Base-by-base conservation (phyloP, 495 filamentous ascomycete genomes). In the Podospora didyma region DNA sequence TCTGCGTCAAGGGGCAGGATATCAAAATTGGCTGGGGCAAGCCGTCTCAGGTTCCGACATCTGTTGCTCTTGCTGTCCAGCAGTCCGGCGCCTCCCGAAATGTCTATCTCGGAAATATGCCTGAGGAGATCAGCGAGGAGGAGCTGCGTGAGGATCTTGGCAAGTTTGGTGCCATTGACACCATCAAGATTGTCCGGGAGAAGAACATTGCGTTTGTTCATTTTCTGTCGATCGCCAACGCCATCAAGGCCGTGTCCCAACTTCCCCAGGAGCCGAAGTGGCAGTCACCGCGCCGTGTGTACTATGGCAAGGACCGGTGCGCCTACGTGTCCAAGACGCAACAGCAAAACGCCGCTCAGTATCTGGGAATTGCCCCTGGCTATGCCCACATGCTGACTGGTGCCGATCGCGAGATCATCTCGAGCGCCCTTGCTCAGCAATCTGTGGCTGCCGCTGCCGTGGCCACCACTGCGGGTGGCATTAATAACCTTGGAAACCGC, bases 11-110 rank as follows among this genome's bases (percentile, higher is more conserved):
- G 69, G 95, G 95, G 20, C 94, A 97, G 72, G 94, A 98, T 72
- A 96, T 98, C 80, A 98, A 98, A 81, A 89, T 98, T 62, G 94
- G 94, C 60, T 98, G 94, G 94, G 94, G 94, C 24, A 98, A 98
- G 71, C 93, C 94, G 12, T 97, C 95, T 10, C 95, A 96, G 75
- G 95, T 98, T 4, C 94, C 94, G 3, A 97, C 94, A 2, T 97
- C 95, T 19, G 94, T 98, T 46, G 91, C 93, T 14, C 79, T 97
- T 51, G 90, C 95, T 19, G 94, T 97, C 22, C 94, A 98, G 73
- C 94, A 98, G 74, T 96, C 91, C 3, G 93, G 93, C 28, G 94
- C 94, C 16, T 97, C 95, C n/a, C 85, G 94, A 55, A 98, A 98
- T 69, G 94, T 98, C 24, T 98, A 98, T 66, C 83, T 98, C 26